These are phyloP conservation scores for Auricularia cornea DNA, from an alignment of 768 basidiomycete species.

Conservation along the genomic window DNA sequence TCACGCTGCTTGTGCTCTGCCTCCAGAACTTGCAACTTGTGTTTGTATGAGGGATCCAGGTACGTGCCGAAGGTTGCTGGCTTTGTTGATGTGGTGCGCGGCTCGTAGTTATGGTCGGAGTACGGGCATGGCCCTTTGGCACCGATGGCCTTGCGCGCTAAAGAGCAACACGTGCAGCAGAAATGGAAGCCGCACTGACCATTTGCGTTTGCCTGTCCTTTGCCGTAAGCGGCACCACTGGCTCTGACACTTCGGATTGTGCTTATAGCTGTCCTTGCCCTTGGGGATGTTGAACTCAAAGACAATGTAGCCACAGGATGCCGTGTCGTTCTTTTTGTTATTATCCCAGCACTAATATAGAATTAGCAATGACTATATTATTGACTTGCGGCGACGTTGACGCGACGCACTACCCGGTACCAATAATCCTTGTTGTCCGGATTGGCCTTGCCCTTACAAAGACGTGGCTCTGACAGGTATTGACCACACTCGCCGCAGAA, in stretches of 20 bases:
- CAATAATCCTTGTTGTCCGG: too few relatives aligned
- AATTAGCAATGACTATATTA: too few relatives aligned
- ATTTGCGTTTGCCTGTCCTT: neutral
- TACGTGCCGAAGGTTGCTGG: neutral
- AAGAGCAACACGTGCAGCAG: neutral
- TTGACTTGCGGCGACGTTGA: too few relatives aligned
- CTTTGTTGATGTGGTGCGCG: neutral
- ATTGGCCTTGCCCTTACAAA: too few relatives aligned
- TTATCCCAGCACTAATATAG: too few relatives aligned
- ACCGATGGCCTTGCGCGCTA: neutral
- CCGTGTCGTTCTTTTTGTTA: too few relatives aligned
- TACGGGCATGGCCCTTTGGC: neutral
- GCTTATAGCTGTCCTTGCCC: neutral
- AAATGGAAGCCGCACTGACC: neutral
- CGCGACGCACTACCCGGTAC: too few relatives aligned
- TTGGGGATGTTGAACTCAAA: neutral
- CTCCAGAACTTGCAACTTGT: neutral
- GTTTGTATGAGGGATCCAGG: neutral
- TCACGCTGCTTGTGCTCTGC: neutral
- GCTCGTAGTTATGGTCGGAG: neutral
- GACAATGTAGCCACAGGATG: too few relatives aligned
- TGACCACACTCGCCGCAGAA: too few relatives aligned
- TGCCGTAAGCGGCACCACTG: neutral
- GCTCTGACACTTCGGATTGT: neutral
- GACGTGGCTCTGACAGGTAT: too few relatives aligned